Conservation (phyloP, 768 basidiomycete genomes). For the Coprinellus micaceus region DNA sequence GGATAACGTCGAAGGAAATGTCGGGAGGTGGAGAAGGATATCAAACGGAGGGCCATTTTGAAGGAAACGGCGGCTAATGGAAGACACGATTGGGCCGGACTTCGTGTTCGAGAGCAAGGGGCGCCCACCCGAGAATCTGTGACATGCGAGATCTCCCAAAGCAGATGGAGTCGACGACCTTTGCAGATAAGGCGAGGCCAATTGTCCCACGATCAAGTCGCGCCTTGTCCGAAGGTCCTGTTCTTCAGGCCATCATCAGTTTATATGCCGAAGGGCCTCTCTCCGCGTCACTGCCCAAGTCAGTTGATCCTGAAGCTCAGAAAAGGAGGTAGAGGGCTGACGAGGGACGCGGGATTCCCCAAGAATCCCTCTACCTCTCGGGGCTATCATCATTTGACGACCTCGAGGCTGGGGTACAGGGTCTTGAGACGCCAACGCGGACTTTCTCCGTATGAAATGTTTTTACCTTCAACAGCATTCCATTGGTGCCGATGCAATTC, state of each 20-base stretch:
- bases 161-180: slow-evolving; percentile 26
- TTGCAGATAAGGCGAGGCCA: slow-evolving; percentile 32
- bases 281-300: not conserved
- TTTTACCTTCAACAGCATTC: too few species aligned
- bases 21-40: slow-evolving; percentile 17
- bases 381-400: too few species aligned
- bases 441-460: too few species aligned
- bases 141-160: slow-evolving; percentile 36
- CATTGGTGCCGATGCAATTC: too few species aligned
- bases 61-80: slow-evolving; percentile 24
- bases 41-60: slow-evolving; percentile 31
- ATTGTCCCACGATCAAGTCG: slow-evolving; percentile 45
- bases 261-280: slow-evolving; percentile 1
- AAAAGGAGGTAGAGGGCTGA: too few species aligned
- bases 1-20: slow-evolving; percentile 7
- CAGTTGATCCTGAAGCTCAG: too few species aligned
- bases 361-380: too few species aligned
- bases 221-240: slow-evolving; percentile 11
- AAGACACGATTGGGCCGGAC: slow-evolving; percentile 48
- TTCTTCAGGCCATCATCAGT: not conserved
- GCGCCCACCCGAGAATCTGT: slow-evolving; percentile 39
- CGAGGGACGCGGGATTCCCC: too few species aligned
- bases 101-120: slow-evolving; percentile 26
- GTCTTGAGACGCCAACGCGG: too few species aligned
- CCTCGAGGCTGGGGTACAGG: too few species aligned